These are phyloP conservation scores for Globisporangium middletonii DNA, from an alignment of 352 stramenopile genomes.

Conservation along the genomic window DNA sequence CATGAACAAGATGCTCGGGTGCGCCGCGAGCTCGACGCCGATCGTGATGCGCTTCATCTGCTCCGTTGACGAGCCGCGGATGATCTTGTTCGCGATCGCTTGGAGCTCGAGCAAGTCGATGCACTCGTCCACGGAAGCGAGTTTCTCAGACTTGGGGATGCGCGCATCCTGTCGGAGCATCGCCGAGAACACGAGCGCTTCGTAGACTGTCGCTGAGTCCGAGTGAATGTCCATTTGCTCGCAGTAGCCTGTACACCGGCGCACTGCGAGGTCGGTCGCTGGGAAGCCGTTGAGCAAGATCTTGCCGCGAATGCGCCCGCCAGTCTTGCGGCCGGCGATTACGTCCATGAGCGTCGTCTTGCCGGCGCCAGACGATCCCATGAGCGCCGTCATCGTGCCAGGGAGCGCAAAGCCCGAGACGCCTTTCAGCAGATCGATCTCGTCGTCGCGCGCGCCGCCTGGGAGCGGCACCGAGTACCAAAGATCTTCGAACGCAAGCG, in stretches of 20 bases:
- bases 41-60: constrained; percentile 72
- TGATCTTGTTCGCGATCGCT: constrained; percentile 47
- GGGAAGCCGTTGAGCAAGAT: constrained; percentile 53
- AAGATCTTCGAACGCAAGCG: constrained; percentile 43
- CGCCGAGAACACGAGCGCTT: constrained; percentile 88
- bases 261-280: constrained; percentile 41
- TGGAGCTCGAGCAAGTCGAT: constrained; percentile 46
- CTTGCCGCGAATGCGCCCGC: constrained; percentile 65
- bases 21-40: constrained; percentile 87
- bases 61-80: constrained; percentile 44
- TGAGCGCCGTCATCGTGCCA: constrained; percentile 64
- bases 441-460: constrained; percentile 25
- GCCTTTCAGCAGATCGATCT: constrained; percentile 78
- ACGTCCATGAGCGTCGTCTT: constrained; percentile 95
- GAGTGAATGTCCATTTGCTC: constrained; percentile 78
- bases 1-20: constrained; percentile 82
- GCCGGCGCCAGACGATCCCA: constrained; percentile 71
- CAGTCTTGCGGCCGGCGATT: constrained; percentile 89
- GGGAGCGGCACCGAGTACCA: constrained; percentile 54
- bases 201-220: constrained; percentile 80
- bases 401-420: constrained; percentile 62
- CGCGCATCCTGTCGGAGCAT: constrained; percentile 53
- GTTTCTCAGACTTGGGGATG: constrained; percentile 28
- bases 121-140: constrained; percentile 44
- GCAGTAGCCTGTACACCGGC: constrained; percentile 41